phyloP scores from a whole-genome alignment of 1,284 basidiomycete species.

The Agaricales sp. region DNA sequence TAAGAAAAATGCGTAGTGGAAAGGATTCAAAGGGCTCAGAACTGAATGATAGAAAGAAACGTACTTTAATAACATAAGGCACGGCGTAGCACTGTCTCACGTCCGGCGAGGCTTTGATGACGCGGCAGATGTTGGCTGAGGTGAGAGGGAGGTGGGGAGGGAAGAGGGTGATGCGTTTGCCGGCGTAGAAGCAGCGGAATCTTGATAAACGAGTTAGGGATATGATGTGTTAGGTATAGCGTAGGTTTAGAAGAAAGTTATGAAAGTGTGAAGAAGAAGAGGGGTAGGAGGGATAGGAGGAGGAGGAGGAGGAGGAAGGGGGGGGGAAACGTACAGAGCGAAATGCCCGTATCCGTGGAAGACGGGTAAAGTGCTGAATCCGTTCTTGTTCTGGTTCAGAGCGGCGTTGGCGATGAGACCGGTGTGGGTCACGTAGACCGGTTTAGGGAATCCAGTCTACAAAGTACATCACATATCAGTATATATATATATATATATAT shows the following conservation, averaged over 20 bases:
- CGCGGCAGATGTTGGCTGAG: slow-evolving; percentile 31
- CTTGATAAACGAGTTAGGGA: slow-evolving; percentile 8
- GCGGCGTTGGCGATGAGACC: slow-evolving; percentile 25
- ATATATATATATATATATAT: not conserved
- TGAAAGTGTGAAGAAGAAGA: not conserved
- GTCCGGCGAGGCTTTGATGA: slow-evolving; percentile 19
- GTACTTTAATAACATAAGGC: slow-evolving; percentile 25
- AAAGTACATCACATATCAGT: not conserved
- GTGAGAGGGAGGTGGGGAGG: slow-evolving; percentile 43
- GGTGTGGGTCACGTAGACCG: slow-evolving; percentile 31
- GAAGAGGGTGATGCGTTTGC: slow-evolving; percentile 38
- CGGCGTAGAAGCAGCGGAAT: slow-evolving; percentile 28
- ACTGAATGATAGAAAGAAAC: slow-evolving; percentile 12
- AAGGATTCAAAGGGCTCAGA: slow-evolving; percentile 1
- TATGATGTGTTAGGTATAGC: not conserved
- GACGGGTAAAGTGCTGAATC: slow-evolving; percentile 35
- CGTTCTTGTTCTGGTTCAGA: slow-evolving; percentile 27
- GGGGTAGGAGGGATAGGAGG: slow-evolving; percentile 7
- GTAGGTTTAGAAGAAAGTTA: not conserved
- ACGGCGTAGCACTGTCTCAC: slow-evolving; percentile 20
- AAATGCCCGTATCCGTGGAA: slow-evolving; percentile 38
- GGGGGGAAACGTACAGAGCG: slow-evolving; percentile 24
- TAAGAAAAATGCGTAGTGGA: not conserved
- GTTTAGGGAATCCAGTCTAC: slow-evolving; percentile 32
- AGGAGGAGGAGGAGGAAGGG: not conserved